Base-by-base conservation (phyloP, 2,329 filamentous ascomycete species). In the Coniochaeta sp. region DNA sequence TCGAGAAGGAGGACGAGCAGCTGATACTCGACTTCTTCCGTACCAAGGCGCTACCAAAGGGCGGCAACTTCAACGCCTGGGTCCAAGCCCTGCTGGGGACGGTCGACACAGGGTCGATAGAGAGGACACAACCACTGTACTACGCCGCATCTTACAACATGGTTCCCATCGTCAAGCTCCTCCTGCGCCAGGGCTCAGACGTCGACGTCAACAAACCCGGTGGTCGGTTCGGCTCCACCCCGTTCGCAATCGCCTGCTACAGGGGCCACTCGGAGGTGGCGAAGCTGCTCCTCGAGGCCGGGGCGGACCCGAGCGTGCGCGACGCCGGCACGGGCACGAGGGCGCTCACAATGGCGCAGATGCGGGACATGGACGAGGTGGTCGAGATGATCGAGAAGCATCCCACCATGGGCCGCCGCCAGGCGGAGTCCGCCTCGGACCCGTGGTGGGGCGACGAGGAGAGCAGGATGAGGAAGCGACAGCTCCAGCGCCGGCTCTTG, bases 111-210 rank as follows among this genome's bases (percentile, higher is more conserved):
- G n/a, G 50, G 16, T 31, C 51, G 16, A 56, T 61, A 10, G 51
- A 35, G 6, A 30, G 48, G 2, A 57, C 58, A 4, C 49, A 60
- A 33, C 60, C 60, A 4, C 47, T 61, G 6, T 61, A 61, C 52
- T 61, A 61, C 51, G 59, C 59, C 14, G 56, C 60, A 4, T 62
- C 60, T 6, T 62, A 58, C 55, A 59, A 61, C 49, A 61, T 61
- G 57, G 26, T 56, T 1, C 56, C 56, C 3, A 51, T 61, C 27
- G 49, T 61, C 2, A 51, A 52, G 42, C 30, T 60, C 6, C 51
- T 61, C 10, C 53, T 61, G 0, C 53, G 52, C 3, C 58, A 55
- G 7, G 56, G 56, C 24, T 49, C 54, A 4, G 53, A 49, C 8
- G 51, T 57, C 20, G 56, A 58, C 13, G 26, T 62, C 18, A 52